Percentiles rank a stretch among this genome's conserved stretches.
These are phyloP conservation scores for Rhytidiadelphus loreus DNA, from an alignment of 225 moss, liverwort and hornwort species.

Conservation along the genomic window DNA sequence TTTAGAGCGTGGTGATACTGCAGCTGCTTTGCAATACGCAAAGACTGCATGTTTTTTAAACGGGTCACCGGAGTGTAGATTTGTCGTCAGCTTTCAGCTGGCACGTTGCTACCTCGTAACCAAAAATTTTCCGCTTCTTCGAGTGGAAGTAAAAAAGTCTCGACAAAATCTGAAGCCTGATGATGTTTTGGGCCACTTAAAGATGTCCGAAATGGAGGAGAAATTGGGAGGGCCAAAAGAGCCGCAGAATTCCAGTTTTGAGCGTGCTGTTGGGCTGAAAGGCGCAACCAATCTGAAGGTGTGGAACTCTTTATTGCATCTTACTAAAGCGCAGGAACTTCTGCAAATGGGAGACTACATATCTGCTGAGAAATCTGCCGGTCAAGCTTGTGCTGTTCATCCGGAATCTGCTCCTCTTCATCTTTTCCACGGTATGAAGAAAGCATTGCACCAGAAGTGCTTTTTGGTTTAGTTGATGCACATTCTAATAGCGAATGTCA, in stretches of 20 bases:
- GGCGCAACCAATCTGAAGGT: slow-evolving; percentile 8
- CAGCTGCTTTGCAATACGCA: slow-evolving; percentile 42
- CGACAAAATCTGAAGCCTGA: slow-evolving; percentile 37
- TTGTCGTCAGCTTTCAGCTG: slow-evolving; percentile 53
- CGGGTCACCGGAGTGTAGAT: slow-evolving; percentile 19
- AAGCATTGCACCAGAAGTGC: not conserved
- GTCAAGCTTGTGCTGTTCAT: slow-evolving; percentile 40
- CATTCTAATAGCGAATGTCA: not conserved
- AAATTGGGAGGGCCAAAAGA: slow-evolving; percentile 20
- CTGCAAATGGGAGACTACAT: slow-evolving; percentile 43
- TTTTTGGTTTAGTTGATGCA: not conserved
- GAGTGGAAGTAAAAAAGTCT: slow-evolving; percentile 49
- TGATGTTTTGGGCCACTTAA: slow-evolving; percentile 59
- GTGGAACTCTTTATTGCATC: slow-evolving; percentile 56
- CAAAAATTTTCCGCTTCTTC: slow-evolving; percentile 38
- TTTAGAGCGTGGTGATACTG: slow-evolving; percentile 44
- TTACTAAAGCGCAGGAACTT: slow-evolving; percentile 46
- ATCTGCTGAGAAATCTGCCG: slow-evolving; percentile 71
- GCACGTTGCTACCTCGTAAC: slow-evolving; percentile 61
- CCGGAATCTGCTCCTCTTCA: slow-evolving; percentile 58
- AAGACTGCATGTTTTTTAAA: slow-evolving; percentile 35
- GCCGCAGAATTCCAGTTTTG: slow-evolving; percentile 22
- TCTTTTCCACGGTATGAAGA: slow-evolving; percentile 69
- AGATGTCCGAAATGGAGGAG: slow-evolving; percentile 60
- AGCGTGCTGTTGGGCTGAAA: slow-evolving; percentile 45